phyloP scores from a whole-genome alignment of 2,329 filamentous ascomycete species.

The Waltergamsia citrina region DNA sequence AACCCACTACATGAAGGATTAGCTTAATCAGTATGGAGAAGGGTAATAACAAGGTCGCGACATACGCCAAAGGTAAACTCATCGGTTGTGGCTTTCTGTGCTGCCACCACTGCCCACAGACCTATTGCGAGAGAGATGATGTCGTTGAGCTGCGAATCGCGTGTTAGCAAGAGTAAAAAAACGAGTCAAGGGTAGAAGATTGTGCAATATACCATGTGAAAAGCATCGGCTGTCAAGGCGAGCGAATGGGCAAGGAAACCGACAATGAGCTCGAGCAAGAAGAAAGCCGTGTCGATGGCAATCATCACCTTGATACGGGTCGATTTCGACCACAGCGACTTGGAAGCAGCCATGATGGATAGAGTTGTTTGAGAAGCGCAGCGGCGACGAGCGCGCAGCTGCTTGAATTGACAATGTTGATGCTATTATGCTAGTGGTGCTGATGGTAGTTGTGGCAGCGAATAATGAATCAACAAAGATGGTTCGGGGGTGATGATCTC shows the following conservation, averaged over 20 bases:
- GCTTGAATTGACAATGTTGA: background rate
- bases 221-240: constrained; percentile 90
- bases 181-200: constrained; percentile 1
- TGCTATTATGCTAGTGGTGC: too few relatives aligned
- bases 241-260: constrained; percentile 86
- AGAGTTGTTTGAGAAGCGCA: too few relatives aligned
- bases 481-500: background rate
- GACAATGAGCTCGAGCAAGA: constrained; percentile 76
- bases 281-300: constrained; percentile 81
- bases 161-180: constrained; percentile 2
- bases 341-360: constrained; percentile 16
- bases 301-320: constrained; percentile 90
- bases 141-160: constrained; percentile 67
- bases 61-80: constrained; percentile 90
- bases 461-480: too few relatives aligned
- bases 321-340: constrained; percentile 85
- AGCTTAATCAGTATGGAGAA: constrained; percentile 12
- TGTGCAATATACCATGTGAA: constrained; percentile 71
- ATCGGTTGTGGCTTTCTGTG: constrained; percentile 75
- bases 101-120: constrained; percentile 88
- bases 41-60: constrained; percentile 12
- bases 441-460: too few relatives aligned
- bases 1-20: constrained; percentile 72
- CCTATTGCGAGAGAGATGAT: constrained; percentile 90
- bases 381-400: background rate